Base-by-base conservation (phyloP, 2,329 filamentous ascomycete genomes). In the Calycina herbarum region DNA sequence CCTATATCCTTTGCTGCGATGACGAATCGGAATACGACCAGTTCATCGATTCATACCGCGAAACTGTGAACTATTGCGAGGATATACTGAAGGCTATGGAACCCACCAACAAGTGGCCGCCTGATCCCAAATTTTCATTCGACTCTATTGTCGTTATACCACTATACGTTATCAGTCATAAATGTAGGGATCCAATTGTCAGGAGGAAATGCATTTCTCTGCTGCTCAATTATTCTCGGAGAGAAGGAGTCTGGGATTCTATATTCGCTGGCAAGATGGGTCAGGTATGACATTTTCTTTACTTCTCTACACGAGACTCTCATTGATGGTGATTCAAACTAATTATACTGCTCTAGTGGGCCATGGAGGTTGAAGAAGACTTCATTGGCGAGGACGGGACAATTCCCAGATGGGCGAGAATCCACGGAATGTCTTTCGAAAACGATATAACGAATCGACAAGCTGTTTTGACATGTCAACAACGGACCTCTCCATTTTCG, bases 141-240 rank as follows among this genome's bases (percentile, higher is more conserved):
- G 86, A 88, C 60, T 76, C 88, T 5, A 86, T 86, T 38, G 85
- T 90, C 61, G 82, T 90, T 2, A 84, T 86, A 6, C 85, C 86
- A 0, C 79, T 90, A 1, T 89, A 85, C 67, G 82, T 89, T 5
- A 84, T 87, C 10, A 86, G 85, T 5, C 87, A 85, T 10, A 88
- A 88, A 71, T 89, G 86, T 71, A 82, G 86, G 4, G 82, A 89
- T 65, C 80, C 81, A 0, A 69, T 77, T 1, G 79, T 84, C 38
- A 82, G 88, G n/a, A 80, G 85, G 20, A 82, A 83, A 68, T 87
- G 87, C 8, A 87, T 89, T 58, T 80, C 84, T 69, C 77, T 90
- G 10, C 76, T 90, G 64, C 78, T 81, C 59, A 85, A 82, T 69
- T 86, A 85, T 71, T 82, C 86, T 8, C 80, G 87, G n/a, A 62